Evolutionary conservation across 306 rosid genomes (phyloP), one percentile per base, ranked within the genome.

Genomic region (Ochetophila trinervis): DNA sequence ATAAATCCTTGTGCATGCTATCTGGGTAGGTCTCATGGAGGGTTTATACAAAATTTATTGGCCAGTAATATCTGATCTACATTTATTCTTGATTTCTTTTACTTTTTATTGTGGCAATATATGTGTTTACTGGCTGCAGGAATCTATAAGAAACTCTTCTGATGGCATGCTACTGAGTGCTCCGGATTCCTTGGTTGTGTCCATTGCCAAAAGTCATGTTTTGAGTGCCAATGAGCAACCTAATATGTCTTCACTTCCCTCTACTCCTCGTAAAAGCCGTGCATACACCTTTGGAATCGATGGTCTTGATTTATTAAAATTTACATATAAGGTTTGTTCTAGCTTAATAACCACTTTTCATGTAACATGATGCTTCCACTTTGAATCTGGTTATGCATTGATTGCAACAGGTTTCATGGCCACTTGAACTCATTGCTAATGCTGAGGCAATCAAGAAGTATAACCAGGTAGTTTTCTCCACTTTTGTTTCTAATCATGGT

Each of bases 361-460:
- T 50, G 4, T 74, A 40, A n/a, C 23, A 18, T 23, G 12, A 34
- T 45, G 53, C 30, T 17, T 23, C 35, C 40, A 68, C 54, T 30
- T 15, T 45, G 24, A 55, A 56, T 52, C 16, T 67, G 24, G 32
- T 13, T 61, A 67, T 60, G 62, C 57, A 50, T 60, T 61, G 62
- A 53, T 72, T 68, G 59, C 78, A 77, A 74, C 85, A 93, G 97
- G 91, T 93, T 51, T 84, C 98, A 67, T 93, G 98, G 98, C 98
- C 98, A 60, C 97, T 93, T 70, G 98, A 93, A 71, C 95, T 93
- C 48, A 87, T 93, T 82, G 97, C 94, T 76, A 93, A 93, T 52
- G 61, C 85, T 0, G 97, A 93, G 76, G 94, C 97, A 17, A 86
- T 89, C 65, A 93, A 85, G 88, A 93, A 89, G 82, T 93, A 93